phyloP scores from a whole-genome alignment of 257 asterid species.

The Salvia splendens region DNA sequence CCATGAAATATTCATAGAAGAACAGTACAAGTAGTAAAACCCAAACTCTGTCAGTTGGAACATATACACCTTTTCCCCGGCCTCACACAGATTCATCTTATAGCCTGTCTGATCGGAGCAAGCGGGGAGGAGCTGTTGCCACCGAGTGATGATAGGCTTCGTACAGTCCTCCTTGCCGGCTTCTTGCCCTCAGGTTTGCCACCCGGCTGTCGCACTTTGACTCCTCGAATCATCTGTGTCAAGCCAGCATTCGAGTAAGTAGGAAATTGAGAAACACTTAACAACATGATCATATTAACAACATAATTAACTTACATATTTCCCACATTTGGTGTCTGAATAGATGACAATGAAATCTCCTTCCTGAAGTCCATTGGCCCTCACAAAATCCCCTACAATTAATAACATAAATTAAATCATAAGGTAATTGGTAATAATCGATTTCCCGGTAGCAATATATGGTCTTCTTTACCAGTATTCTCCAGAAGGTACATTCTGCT shows the following conservation, averaged over 20 bases:
- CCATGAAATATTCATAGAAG: neutral
- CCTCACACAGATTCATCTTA: conserved; percentile 24
- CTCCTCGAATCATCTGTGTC: conserved; percentile 80
- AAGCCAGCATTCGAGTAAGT: neutral
- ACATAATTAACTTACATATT: conserved; percentile 59
- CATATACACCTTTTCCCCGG: no score
- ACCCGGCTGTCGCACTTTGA: conserved; percentile 73
- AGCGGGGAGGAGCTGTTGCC: conserved; percentile 42
- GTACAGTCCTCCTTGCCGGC: conserved; percentile 58
- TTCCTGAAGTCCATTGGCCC: conserved; percentile 64
- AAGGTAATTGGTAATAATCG: neutral
- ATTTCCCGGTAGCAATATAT: neutral
- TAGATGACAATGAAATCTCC: conserved; percentile 70
- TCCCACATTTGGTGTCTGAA: conserved; percentile 69
- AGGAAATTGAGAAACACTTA: neutral
- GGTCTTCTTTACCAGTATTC: conserved; percentile 57
- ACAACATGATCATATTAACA: no score
- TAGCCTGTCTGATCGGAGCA: conserved; percentile 49
- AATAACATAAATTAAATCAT: neutral
- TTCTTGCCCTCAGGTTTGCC: conserved; percentile 66
- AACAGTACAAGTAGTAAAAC: neutral
- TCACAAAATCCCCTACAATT: conserved; percentile 59
- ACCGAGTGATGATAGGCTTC: conserved; percentile 41
- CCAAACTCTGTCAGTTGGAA: neutral
- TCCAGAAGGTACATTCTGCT: conserved; percentile 96